Evolutionary conservation across 116 monocot species (phyloP).

Genomic region (Trichopus zeylanicus): DNA sequence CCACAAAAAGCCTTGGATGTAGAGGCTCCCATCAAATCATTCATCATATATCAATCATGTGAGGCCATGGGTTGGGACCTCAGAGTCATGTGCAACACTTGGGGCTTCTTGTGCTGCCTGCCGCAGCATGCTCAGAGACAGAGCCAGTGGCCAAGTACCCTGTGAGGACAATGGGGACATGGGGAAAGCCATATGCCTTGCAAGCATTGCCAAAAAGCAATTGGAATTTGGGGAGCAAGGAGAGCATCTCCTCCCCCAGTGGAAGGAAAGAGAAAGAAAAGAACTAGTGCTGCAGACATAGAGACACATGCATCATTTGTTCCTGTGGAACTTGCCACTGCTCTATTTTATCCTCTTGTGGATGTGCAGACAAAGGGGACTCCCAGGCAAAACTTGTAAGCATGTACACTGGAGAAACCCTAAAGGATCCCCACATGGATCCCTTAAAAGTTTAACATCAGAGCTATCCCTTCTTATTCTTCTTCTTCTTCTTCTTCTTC

Average conservation of each 20-base stretch:
- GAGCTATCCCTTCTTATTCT: too few relatives aligned
- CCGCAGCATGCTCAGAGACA: too few relatives aligned
- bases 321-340: not conserved
- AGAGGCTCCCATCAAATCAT: not conserved
- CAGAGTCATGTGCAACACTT: not conserved
- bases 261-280: not conserved
- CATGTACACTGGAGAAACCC: not conserved
- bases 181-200: too few relatives aligned
- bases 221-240: slow-evolving; percentile 5
- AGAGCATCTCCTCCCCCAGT: not conserved
- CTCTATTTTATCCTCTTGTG: not conserved
- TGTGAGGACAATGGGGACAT: too few relatives aligned
- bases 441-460: too few relatives aligned
- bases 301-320: not conserved
- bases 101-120: not conserved
- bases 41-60: slow-evolving; percentile 4
- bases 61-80: not conserved
- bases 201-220: not conserved
- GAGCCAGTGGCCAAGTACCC: too few relatives aligned
- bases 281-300: not conserved
- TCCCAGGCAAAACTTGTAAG: not conserved
- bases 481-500: too few relatives aligned
- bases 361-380: not conserved
- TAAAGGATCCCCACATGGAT: too few relatives aligned
- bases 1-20: too few relatives aligned